These are phyloP conservation scores for Metschnikowia lochheadii DNA, from an alignment of 805 yeast genomes.

Conservation along the genomic window DNA sequence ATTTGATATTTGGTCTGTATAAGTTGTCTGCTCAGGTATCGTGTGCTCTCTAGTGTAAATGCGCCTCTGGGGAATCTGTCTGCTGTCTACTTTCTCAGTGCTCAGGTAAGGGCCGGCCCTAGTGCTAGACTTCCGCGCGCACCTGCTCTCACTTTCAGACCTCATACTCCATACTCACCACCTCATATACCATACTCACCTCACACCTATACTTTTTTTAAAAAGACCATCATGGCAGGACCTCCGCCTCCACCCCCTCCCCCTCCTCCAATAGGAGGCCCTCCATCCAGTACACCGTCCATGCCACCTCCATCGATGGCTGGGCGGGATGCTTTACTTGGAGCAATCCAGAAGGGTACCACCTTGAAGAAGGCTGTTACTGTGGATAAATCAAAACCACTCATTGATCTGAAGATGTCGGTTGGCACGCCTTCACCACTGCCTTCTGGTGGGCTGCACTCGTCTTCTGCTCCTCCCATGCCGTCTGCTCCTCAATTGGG, in stretches of 20 bases:
- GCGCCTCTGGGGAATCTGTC: no score
- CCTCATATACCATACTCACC: background rate
- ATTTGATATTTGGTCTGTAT: no score
- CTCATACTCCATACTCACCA: background rate
- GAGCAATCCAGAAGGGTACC: conserved; percentile 70
- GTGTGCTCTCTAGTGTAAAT: no score
- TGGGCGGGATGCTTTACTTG: conserved; percentile 52
- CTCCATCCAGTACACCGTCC: conserved; percentile 19
- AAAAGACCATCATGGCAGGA: conserved; percentile 30
- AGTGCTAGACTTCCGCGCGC: background rate
- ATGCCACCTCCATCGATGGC: conserved; percentile 18
- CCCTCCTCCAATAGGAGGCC: conserved; percentile 26
- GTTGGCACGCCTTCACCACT: conserved; percentile 17
- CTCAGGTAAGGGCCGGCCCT: no score
- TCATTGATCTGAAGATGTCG: conserved; percentile 41
- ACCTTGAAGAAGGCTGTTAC: conserved; percentile 41
- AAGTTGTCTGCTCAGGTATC: no score
- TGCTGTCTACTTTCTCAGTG: no score
- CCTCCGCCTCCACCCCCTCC: conserved; percentile 39
- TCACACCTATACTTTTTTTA: background rate
- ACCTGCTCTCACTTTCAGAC: no score
- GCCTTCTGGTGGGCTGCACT: background rate
- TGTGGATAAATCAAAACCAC: conserved; percentile 49
- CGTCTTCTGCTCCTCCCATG: conserved; percentile 21
- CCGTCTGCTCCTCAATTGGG: conserved; percentile 49